Base-by-base conservation (phyloP, 495 filamentous ascomycete genomes). In the Opeltia flavorubescens region DNA sequence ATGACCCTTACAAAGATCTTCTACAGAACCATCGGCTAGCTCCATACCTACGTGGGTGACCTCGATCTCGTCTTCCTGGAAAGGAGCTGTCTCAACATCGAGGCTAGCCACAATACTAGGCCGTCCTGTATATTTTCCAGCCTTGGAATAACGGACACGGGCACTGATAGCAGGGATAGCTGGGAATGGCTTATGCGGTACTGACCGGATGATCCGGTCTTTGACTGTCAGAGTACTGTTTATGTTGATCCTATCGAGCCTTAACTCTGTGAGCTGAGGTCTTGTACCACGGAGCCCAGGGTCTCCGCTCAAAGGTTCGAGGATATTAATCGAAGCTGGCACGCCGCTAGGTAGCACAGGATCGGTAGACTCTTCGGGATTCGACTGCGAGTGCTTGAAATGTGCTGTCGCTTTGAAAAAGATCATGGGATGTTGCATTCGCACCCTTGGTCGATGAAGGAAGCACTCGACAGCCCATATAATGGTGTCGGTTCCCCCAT, bases 51-150 rank as follows among this genome's bases (percentile, higher is more conserved):
- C 78, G 41, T 75, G 73, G 43, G 81, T 68, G 26, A 96, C 74
- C 5, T 63, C 59, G 39, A 88, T 76, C 57, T 83, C 77, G 53
- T 77, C 85, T 30, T 77, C 76, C 41, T 86, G 75, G 50, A 86
- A 88, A 18, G 86, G 80, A 0, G 86, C 89, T 45, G 93, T 81
- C 61, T 95, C 89, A 43, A 94, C 67, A 60, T 94, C 88, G 15
- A 95, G 69, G 42, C 83, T 82, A 18, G 89, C 88, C 38, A 93
- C 74, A 0, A 89, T 71, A 20, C 77, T 71, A n/a, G 78, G 70
- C 48, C 73, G 77, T 12, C 74, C 69, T 18, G 78, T 72, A 5
- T 72, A 72, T 6, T 76, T 74, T 49, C 79, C 83, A 23, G 82
- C 67, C 47, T 80, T 75, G 5, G 86, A 79, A 59, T 93, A 94